Base-by-base conservation (phyloP, 345 rosid species). In the Capsella bursapastoris region DNA sequence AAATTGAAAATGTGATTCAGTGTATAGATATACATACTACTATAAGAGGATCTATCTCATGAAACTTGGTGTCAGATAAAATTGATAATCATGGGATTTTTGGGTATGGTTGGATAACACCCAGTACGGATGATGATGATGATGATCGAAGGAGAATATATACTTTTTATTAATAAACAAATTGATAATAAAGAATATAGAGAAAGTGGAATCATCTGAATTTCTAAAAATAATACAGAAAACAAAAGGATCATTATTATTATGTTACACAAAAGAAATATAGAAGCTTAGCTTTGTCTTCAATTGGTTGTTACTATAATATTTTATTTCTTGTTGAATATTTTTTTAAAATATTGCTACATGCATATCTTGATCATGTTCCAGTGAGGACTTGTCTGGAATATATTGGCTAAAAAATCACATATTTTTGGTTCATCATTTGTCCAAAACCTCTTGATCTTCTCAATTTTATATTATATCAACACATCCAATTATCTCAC, bases 311-410 rank as follows among this genome's bases (percentile, higher is more conserved):
- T 27, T 62, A 53, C 47, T 44, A 16, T 52, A 53, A 18, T 47
- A 45, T 13, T 51, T 62, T 35, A 7, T 53, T 64, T 55, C 2
- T 31, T 22, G 25, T 56, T 62, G 1, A 15, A 15, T 55, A 29
- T 37, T 27, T 27, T 38, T 56, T 22, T 22, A 22, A 22, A 22
- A 64, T 25, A 65, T 66, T 57, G 64, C 43, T 66, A 35, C 77
- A 78, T 78, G 72, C 76, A 71, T 78, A 78, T 66, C 69, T 78
- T 78, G 64, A 59, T 71, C 73, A 58, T 65, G 64, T 71, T 22
- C 69, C 81, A 78, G 81, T 59, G 57, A 59, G 64, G 77, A 71
- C 35, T 65, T 78, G 77, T 77, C 80, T 71, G 69, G 77, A 78
- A 78, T 78, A 71, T 66, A 78, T 71, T 43, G 69, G 68, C 75